Conservation (phyloP, 176 grass and related monocot genomes). For the Oryza punctata region DNA sequence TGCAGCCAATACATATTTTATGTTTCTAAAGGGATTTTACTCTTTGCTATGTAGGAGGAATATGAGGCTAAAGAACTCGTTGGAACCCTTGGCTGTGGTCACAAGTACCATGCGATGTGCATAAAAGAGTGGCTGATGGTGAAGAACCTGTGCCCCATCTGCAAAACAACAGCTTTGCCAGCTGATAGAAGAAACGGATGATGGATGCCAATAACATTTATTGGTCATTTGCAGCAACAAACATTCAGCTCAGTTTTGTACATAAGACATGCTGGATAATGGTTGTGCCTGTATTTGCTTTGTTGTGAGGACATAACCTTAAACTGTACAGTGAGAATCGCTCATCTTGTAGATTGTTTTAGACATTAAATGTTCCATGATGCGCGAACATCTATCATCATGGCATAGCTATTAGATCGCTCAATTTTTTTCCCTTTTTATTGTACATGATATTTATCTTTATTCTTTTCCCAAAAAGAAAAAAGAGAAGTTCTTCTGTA, state of each 20-base stretch:
- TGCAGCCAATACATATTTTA: neutral
- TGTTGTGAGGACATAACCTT: conserved; percentile 23
- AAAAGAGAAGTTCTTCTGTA: conserved; percentile 21
- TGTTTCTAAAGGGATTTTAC: conserved; percentile 7
- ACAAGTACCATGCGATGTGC: conserved; percentile 57
- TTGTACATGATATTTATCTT: conserved; percentile 43
- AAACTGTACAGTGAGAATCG: conserved; percentile 54
- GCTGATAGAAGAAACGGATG: conserved; percentile 38
- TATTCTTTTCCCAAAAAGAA: neutral
- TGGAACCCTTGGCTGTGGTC: conserved; percentile 57
- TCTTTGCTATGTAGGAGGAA: conserved; percentile 52
- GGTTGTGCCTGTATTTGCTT: conserved; percentile 39
- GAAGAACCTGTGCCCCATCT: conserved; percentile 74
- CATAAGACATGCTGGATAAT: conserved; percentile 44
- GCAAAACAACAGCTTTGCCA: conserved; percentile 63
- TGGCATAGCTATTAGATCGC: conserved; percentile 27
- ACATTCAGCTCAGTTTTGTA: conserved; percentile 41
- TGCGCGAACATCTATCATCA: conserved; percentile 31
- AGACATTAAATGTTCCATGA: conserved; percentile 18
- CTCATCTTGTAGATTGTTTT: conserved; percentile 45
- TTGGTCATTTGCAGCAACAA: conserved; percentile 21
- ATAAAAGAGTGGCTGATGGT: conserved; percentile 67
- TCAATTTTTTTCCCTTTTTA: neutral
- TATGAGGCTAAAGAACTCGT: conserved; percentile 45
- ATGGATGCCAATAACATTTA: conserved; percentile 40